Percentiles rank a stretch among this genome's conserved stretches.
phyloP scores from a whole-genome alignment of 306 rosid species.

The Dryas drummondii region DNA sequence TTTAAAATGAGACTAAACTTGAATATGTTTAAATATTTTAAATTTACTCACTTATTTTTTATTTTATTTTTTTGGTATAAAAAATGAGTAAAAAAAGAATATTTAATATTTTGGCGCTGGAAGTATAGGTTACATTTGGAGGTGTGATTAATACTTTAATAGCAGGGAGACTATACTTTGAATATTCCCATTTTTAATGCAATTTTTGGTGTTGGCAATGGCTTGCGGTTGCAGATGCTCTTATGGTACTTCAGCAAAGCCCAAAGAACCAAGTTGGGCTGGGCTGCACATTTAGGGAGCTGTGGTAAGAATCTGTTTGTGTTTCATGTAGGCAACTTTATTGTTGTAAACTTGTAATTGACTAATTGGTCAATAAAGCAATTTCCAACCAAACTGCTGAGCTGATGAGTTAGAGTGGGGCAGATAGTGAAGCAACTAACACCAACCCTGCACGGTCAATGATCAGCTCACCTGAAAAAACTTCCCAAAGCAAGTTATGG shows the following conservation, averaged over 20 bases:
- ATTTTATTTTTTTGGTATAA: no score
- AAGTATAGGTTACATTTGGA: no score
- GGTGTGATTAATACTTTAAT: no score
- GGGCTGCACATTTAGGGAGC: neutral
- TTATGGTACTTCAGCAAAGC: neutral
- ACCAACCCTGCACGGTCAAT: slow-evolving; percentile 54
- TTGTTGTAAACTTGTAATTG: neutral
- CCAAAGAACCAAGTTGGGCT: neutral
- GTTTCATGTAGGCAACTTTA: neutral
- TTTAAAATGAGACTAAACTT: no score
- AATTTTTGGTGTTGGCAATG: no score
- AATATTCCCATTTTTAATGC: no score
- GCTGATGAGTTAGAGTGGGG: slow-evolving; percentile 36
- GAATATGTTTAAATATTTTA: no score
- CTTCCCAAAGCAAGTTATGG: slow-evolving; percentile 15
- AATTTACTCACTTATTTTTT: no score
- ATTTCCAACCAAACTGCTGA: slow-evolving; percentile 41
- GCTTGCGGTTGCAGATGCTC: no score
- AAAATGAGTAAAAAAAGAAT: no score
- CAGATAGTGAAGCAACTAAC: slow-evolving; percentile 76
- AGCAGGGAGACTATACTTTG: no score
- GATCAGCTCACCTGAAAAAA: slow-evolving; percentile 67
- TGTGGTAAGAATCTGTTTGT: neutral
- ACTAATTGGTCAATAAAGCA: neutral
- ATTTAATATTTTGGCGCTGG: no score